Percentiles rank a stretch among this genome's conserved stretches.
phyloP scores from a whole-genome alignment of 768 basidiomycete species.

The Phlebiopsis gigantea region DNA sequence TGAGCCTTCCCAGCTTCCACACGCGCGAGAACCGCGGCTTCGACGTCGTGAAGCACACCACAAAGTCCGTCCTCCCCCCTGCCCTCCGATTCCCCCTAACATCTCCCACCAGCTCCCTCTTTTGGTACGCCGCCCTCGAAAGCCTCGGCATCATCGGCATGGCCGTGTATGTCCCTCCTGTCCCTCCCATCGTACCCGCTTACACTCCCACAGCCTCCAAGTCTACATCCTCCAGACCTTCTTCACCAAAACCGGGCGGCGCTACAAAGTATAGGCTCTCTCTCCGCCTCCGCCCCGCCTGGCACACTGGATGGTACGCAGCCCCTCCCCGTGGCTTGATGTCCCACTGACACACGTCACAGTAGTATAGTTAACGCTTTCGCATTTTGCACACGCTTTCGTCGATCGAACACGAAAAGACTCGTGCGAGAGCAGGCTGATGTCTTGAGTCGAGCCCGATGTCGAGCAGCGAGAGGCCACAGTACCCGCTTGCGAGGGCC shows the following conservation, averaged over 20 bases:
- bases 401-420: too few relatives aligned
- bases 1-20: conserved; percentile 61
- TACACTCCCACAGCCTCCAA: conserved; percentile 53
- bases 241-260: conserved; percentile 90
- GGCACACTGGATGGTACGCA: background rate
- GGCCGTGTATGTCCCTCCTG: conserved; percentile 64
- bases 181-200: conserved; percentile 1
- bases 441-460: too few relatives aligned
- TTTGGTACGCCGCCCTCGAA: conserved; percentile 91
- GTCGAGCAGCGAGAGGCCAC: too few relatives aligned
- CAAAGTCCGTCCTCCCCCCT: conserved; percentile 47
- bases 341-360: background rate
- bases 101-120: conserved; percentile 72
- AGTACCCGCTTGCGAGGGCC: too few relatives aligned
- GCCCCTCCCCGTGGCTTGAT: background rate
- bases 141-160: conserved; percentile 73
- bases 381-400: background rate
- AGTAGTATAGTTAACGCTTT: too few relatives aligned
- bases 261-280: conserved; percentile 70
- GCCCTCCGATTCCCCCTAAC: background rate
- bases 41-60: conserved; percentile 84
- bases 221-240: conserved; percentile 93
- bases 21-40: conserved; percentile 94
- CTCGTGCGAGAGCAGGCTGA: too few relatives aligned
- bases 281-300: background rate